Conservation (phyloP, 1,284 basidiomycete genomes). For the Apiotrichum domesticum region DNA sequence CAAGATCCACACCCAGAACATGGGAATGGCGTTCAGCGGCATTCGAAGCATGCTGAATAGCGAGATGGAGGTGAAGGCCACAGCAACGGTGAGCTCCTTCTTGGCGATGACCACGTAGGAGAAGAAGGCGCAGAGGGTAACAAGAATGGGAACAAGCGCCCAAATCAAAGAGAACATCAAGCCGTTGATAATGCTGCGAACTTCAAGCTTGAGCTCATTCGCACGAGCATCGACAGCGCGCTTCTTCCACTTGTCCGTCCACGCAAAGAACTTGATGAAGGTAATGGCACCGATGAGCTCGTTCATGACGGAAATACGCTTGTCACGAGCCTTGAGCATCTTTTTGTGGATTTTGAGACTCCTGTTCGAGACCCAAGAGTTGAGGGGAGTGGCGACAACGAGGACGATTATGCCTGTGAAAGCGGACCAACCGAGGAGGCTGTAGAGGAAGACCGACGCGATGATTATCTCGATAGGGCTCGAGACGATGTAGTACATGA, state of each 20-base stretch:
- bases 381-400: constrained; percentile 60
- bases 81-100: constrained; percentile 44
- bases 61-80: constrained; percentile 47
- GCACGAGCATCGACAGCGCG: constrained; percentile 39
- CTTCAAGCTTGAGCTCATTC: constrained; percentile 34
- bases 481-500: constrained; percentile 53
- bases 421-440: constrained; percentile 72
- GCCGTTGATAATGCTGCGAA: background rate
- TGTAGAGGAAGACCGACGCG: constrained; percentile 69
- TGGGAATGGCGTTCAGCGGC: constrained; percentile 50
- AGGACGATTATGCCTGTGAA: constrained; percentile 80
- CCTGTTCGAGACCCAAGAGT: constrained; percentile 48
- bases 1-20: constrained; percentile 35
- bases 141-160: constrained; percentile 38
- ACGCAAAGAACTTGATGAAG: constrained; percentile 46
- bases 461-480: constrained; percentile 76
- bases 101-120: constrained; percentile 46
- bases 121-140: constrained; percentile 47
- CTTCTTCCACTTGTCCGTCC: constrained; percentile 45
- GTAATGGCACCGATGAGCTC: constrained; percentile 66
- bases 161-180: constrained; percentile 14
- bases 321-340: constrained; percentile 66
- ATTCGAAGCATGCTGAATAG: constrained; percentile 49
- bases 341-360: constrained; percentile 69
- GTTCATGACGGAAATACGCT: constrained; percentile 75